Conservation (phyloP, 306 rosid species). For the Clitoria ternatea region DNA sequence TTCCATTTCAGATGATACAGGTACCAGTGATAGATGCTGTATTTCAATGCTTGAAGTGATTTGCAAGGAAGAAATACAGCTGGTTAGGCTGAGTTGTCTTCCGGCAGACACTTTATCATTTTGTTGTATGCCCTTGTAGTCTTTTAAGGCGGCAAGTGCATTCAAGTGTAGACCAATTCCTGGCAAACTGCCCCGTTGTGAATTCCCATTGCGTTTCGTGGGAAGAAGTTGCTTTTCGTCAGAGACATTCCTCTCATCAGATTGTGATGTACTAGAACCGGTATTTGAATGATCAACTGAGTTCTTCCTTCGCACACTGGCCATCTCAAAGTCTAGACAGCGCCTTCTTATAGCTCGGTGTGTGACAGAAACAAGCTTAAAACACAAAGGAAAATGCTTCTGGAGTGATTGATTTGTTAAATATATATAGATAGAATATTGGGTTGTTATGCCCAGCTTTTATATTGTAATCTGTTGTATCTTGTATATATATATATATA, state of each 20-base stretch:
- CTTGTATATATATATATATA: too few relatives aligned
- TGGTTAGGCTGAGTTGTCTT: slow-evolving; percentile 36
- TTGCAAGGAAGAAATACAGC: slow-evolving; percentile 38
- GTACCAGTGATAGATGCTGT: slow-evolving; percentile 30
- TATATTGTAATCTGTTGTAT: too few relatives aligned
- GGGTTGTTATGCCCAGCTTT: too few relatives aligned
- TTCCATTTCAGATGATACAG: slow-evolving; percentile 45
- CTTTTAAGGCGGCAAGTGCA: slow-evolving; percentile 70
- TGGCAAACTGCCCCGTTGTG: slow-evolving; percentile 48
- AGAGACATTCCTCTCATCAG: slow-evolving; percentile 36
- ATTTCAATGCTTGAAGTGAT: slow-evolving; percentile 47
- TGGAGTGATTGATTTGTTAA: not conserved
- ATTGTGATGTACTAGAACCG: slow-evolving; percentile 37
- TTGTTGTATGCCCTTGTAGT: slow-evolving; percentile 34
- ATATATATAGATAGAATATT: too few relatives aligned
- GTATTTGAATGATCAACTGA: slow-evolving; percentile 40
- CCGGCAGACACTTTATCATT: slow-evolving; percentile 43
- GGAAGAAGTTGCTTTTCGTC: slow-evolving; percentile 45
- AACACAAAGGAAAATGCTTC: slow-evolving; percentile 11
- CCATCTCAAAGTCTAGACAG: slow-evolving; percentile 82
- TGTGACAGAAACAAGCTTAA: slow-evolving; percentile 51
- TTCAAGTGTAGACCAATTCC: slow-evolving; percentile 83
- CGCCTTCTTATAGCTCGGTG: slow-evolving; percentile 74
- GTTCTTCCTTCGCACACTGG: slow-evolving; percentile 50
- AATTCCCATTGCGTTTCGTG: slow-evolving; percentile 36